Percentiles rank a stretch among this genome's conserved stretches.
phyloP scores from a whole-genome alignment of 441 rosid genomes.

The Euphorbia corollata region DNA sequence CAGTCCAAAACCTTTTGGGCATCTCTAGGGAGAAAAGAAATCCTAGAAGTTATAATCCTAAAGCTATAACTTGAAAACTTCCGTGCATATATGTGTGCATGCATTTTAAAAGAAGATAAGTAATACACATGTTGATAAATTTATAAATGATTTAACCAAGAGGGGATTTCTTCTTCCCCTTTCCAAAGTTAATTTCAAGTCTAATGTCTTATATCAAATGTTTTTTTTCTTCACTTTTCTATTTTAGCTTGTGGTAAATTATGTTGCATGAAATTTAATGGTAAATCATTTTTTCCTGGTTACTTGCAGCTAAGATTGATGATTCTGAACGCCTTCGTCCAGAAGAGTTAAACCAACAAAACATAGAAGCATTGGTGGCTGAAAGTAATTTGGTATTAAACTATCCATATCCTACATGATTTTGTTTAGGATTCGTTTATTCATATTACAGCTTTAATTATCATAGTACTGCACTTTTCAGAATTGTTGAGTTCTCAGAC shows the following conservation, averaged over 20 bases:
- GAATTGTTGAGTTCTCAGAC: neutral
- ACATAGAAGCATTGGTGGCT: conserved; percentile 94
- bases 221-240: neutral
- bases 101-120: neutral
- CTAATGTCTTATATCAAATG: neutral
- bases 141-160: neutral
- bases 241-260: neutral
- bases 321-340: conserved; percentile 90
- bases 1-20: conserved; percentile 3
- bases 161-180: neutral
- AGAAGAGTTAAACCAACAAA: conserved; percentile 94
- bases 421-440: neutral
- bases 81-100: neutral
- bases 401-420: conserved; percentile 1
- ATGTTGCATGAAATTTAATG: neutral
- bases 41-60: neutral
- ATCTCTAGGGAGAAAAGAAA: neutral
- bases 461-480: neutral
- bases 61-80: neutral
- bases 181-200: neutral
- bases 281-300: conserved; percentile 19
- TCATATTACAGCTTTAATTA: neutral
- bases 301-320: conserved; percentile 50
- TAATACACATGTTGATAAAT: neutral
- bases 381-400: conserved; percentile 79